Evolutionary conservation across 2,329 filamentous ascomycete genomes (phyloP).

Genomic region (Arachnopeziza araneosa): DNA sequence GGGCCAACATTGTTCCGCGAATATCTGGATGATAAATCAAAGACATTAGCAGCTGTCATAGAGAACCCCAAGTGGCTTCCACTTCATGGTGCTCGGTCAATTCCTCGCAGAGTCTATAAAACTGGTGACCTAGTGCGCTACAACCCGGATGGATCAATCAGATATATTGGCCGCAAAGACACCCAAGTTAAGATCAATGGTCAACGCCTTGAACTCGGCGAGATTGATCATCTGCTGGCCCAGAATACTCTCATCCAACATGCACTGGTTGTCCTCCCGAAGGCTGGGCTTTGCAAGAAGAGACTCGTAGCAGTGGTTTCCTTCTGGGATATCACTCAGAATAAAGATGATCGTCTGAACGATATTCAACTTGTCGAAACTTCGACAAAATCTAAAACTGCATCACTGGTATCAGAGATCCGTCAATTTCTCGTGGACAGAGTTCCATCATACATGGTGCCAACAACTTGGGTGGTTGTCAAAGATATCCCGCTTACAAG

Average conservation of each 20-base stretch:
- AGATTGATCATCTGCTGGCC: conserved; percentile 10
- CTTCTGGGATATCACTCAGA: conserved; percentile 2
- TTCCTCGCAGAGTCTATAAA: background rate
- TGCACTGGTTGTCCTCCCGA: background rate
- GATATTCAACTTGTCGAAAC: no score
- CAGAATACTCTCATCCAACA: conserved; percentile 34
- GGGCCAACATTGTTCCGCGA: background rate
- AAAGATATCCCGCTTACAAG: conserved; percentile 19
- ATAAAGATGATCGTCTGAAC: no score
- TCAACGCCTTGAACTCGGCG: conserved; percentile 50
- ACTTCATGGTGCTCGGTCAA: no score
- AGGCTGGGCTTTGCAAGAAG: no score
- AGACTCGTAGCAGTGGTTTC: background rate
- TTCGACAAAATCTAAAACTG: no score
- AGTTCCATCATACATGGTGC: conserved; percentile 33
- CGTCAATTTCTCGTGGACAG: background rate
- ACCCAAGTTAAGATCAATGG: conserved; percentile 63
- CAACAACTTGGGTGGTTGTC: conserved; percentile 29
- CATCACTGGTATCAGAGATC: no score
- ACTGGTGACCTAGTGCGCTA: conserved; percentile 38
- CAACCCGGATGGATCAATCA: conserved; percentile 28
- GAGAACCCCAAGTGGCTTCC: background rate
- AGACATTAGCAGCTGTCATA: background rate
- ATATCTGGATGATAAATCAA: background rate
- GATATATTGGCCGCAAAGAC: conserved; percentile 55